Evolutionary conservation across 352 stramenopile genomes (phyloP), one percentile per base, ranked within the genome.

Genomic region (Saprolegnia diclina): DNA sequence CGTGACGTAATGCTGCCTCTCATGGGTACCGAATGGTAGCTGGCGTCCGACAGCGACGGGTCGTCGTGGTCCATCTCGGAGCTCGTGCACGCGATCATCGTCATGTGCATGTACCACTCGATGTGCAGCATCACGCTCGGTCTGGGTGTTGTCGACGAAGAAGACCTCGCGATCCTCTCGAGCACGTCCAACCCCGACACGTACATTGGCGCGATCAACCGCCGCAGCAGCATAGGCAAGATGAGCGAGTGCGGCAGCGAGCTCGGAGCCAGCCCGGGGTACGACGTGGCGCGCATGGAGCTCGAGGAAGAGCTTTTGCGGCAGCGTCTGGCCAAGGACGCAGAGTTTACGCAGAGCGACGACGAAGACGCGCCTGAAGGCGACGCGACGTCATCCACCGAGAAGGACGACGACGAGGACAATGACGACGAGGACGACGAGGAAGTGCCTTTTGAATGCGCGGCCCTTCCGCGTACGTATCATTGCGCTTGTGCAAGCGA

Each of bases 71-170:
- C 87, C 1, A 83, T 93, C 11, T 89, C 87, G 26, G 87, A 95
- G 73, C 77, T 95, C 18, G 87, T 93, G 38, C 87, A 95, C 64
- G 87, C 87, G 6, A 91, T 94, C 67, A 87, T 92, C 55, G 83
- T 94, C 37, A 70, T 94, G 45, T 92, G 86, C 66, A 82, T 89
- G 67, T 85, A 88, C 29, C 84, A 94, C 68, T 91, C 84, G 21
- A 92, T 92, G 78, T 79, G 79, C 21, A 88, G 82, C 72, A 90
- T 94, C 56, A 79, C 86, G 21, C 79, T 92, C 5, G 84, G 84
- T 0, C 69, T 94, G 16, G 86, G 86, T 14, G 89, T 82, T 35
- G 82, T 78, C 0, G 86, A 94, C 40, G 86, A 94, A 74, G 78
- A 88, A 53, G 86, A 94, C 40, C 67, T 94, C 16, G 74, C 76